phyloP scores from a whole-genome alignment of 148 eudicot genomes.

The Chenopodium album region DNA sequence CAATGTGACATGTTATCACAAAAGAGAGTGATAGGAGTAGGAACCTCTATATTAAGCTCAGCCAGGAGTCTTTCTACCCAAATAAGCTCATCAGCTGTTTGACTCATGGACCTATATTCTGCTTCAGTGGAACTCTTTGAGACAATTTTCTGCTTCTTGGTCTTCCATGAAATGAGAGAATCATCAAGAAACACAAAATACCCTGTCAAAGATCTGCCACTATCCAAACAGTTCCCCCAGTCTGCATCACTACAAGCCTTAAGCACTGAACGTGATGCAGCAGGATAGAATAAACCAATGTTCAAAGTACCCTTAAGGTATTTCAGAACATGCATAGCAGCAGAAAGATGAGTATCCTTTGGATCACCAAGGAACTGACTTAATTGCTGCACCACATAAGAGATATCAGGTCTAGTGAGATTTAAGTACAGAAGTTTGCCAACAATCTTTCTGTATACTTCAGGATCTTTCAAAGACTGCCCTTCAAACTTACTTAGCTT shows the following conservation, averaged over 20 bases:
- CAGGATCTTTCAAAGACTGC: background rate
- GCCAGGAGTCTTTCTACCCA: background rate
- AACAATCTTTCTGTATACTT: background rate
- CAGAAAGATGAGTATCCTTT: background rate
- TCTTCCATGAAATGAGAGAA: background rate
- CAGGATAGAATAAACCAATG: background rate
- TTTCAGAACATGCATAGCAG: background rate
- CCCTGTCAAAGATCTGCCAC: background rate
- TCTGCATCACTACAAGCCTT: background rate
- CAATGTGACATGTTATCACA: background rate
- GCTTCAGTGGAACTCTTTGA: background rate
- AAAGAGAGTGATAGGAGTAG: background rate
- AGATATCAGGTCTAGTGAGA: background rate
- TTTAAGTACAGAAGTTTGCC: background rate
- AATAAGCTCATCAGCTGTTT: background rate
- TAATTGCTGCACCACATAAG: background rate
- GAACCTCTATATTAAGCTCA: background rate
- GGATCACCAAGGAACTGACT: background rate
- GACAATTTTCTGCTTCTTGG: background rate
- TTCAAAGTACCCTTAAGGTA: background rate
- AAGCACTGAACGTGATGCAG: accelerated
- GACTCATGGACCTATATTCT: background rate
- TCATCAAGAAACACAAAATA: background rate
- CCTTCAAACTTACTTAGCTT: background rate
- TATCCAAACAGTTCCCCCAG: background rate